These are phyloP conservation scores for Teunomyces aglyptinius DNA, from an alignment of 805 yeast species.

Conservation along the genomic window DNA sequence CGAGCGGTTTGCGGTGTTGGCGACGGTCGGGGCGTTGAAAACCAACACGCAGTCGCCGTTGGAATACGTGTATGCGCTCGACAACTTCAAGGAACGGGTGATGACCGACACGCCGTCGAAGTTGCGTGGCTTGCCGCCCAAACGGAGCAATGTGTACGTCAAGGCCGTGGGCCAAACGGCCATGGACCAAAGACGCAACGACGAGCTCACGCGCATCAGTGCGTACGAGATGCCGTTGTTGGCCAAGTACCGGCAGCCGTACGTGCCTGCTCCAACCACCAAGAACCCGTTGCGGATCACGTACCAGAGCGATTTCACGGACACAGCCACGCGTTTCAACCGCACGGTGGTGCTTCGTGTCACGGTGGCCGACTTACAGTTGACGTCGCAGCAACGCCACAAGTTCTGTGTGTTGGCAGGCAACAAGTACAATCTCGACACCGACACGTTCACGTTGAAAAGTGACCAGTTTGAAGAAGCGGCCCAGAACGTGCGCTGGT, in stretches of 20 bases:
- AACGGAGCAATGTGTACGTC: constrained; percentile 34
- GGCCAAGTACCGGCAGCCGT: constrained; percentile 70
- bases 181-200: constrained; percentile 61
- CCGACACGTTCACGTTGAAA: constrained; percentile 63
- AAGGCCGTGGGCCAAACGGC: constrained; percentile 35
- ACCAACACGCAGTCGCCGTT: constrained; percentile 29
- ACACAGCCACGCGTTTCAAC: constrained; percentile 68
- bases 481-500: constrained; percentile 78
- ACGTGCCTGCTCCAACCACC: constrained; percentile 46
- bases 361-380: constrained; percentile 51
- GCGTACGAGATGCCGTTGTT: constrained; percentile 91
- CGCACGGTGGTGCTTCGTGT: constrained; percentile 64
- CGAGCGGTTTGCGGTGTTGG: constrained; percentile 56
- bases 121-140: constrained; percentile 38
- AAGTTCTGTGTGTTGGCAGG: constrained; percentile 80
- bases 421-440: constrained; percentile 63
- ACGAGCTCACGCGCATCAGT: constrained; percentile 76
- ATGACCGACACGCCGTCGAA: constrained; percentile 41
- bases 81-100: constrained; percentile 40
- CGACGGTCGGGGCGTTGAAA: constrained; percentile 36
- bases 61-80: constrained; percentile 41
- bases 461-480: constrained; percentile 67
- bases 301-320: constrained; percentile 65
- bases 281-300: constrained; percentile 61
- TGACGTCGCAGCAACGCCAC: constrained; percentile 55